Conservation (phyloP, 306 rosid genomes). For the barrel medic (Medicago truncatula) region DNA sequence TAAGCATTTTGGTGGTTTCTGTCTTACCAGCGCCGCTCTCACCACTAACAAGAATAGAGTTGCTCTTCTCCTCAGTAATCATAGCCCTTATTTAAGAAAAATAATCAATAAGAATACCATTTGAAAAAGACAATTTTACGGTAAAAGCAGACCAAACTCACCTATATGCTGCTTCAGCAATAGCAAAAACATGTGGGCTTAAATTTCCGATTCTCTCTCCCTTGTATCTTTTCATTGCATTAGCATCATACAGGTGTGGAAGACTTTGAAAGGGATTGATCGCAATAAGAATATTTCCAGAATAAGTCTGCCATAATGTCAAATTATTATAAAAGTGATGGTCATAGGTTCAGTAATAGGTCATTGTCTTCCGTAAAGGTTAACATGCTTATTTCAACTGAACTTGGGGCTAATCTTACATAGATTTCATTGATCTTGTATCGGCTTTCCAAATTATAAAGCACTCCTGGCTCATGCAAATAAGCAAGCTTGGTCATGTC, state of each 20-base stretch:
- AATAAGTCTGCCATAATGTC: constrained; percentile 77
- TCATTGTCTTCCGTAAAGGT: constrained; percentile 42
- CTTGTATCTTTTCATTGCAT: constrained; percentile 72
- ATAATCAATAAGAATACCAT: constrained; percentile 39
- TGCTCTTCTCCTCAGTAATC: constrained; percentile 79
- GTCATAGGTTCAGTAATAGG: constrained; percentile 45
- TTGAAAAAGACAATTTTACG: constrained; percentile 33
- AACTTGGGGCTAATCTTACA: constrained; percentile 59
- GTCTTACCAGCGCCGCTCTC: constrained; percentile 98
- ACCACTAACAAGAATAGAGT: constrained; percentile 91
- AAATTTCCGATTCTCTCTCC: constrained; percentile 67
- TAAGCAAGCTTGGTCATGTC: constrained; percentile 92
- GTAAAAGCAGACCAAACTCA: constrained; percentile 51
- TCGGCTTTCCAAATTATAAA: constrained; percentile 77
- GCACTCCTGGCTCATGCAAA: constrained; percentile 92
- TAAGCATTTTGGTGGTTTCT: constrained; percentile 94
- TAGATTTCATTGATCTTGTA: constrained; percentile 77
- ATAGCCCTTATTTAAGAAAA: constrained; percentile 67
- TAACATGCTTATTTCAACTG: constrained; percentile 43
- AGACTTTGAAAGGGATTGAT: constrained; percentile 90
- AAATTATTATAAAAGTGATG: constrained; percentile 50
- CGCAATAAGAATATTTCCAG: constrained; percentile 95
- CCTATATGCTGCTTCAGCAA: constrained; percentile 91
- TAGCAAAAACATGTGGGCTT: constrained; percentile 89
- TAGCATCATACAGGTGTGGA: constrained; percentile 64